A percentile compares a stretch with the other conserved stretches of the same genome.
Evolutionary conservation across 139 green algal species (phyloP).

Genomic region (Eudorina sp.): DNA sequence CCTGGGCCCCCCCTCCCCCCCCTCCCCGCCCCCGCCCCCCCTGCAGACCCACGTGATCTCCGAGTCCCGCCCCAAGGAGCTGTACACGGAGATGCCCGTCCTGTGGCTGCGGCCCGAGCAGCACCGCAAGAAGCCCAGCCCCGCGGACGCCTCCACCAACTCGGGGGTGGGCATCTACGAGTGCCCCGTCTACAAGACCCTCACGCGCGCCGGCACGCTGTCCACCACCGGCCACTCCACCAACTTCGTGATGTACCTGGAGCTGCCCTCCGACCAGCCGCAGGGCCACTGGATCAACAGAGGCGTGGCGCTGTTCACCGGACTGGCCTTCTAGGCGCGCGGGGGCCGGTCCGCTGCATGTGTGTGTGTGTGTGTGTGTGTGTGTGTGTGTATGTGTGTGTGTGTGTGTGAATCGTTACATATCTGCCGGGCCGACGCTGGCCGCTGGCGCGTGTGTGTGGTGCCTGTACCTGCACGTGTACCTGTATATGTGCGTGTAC

Average conservation of each 20-base stretch:
- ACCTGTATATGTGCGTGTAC: not conserved
- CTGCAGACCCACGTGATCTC: slow-evolving; percentile 69
- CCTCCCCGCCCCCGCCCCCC: not conserved
- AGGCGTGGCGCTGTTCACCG: slow-evolving; percentile 83
- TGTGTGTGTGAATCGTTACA: not conserved
- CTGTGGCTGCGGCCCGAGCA: slow-evolving; percentile 82
- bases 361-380: not conserved
- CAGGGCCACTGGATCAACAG: slow-evolving; percentile 86
- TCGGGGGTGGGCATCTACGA: slow-evolving; percentile 70
- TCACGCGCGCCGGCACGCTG: slow-evolving; percentile 76
- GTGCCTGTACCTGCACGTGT: not conserved
- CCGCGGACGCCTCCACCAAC: not conserved
- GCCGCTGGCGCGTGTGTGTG: too few species aligned
- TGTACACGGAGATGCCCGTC: slow-evolving; percentile 90
- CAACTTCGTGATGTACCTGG: slow-evolving; percentile 91
- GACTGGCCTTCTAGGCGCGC: slow-evolving; percentile 17
- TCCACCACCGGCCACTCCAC: slow-evolving; percentile 89
- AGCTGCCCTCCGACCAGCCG: slow-evolving; percentile 74
- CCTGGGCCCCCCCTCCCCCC: not conserved
- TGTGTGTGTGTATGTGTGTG: slow-evolving; percentile 2
- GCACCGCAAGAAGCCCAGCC: slow-evolving; percentile 60
- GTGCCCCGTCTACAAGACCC: slow-evolving; percentile 85
- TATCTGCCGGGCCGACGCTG: not conserved
- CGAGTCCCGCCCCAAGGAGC: slow-evolving; percentile 88
- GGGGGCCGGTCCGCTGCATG: not conserved